phyloP scores from a whole-genome alignment of 805 yeast genomes.

The Cyberlindnera mycetangii region DNA sequence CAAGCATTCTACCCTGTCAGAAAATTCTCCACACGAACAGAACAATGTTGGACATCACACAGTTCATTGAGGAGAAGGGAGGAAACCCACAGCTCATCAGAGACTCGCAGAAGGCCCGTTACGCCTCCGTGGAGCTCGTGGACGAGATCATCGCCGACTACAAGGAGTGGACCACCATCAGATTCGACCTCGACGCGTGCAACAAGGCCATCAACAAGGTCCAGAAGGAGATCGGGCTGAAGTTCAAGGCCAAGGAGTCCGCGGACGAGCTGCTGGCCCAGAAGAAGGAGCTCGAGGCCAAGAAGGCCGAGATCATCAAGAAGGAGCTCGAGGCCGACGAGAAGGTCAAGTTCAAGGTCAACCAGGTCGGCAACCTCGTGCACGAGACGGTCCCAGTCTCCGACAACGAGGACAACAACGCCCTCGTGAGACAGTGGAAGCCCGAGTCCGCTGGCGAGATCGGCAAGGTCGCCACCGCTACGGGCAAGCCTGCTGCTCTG shows the following conservation, averaged over 20 bases:
- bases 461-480: constrained; percentile 69
- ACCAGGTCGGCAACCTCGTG: constrained; percentile 89
- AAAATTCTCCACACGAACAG: too few relatives aligned
- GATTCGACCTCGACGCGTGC: constrained; percentile 85
- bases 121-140: constrained; percentile 89
- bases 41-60: constrained; percentile 84
- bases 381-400: constrained; percentile 90
- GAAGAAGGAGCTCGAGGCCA: constrained; percentile 70
- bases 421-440: constrained; percentile 80
- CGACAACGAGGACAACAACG: constrained; percentile 87
- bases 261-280: constrained; percentile 78
- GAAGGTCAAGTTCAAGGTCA: constrained; percentile 73
- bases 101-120: constrained; percentile 90
- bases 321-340: constrained; percentile 79
- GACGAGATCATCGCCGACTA: constrained; percentile 92
- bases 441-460: constrained; percentile 66
- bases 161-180: constrained; percentile 86
- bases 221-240: constrained; percentile 90
- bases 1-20: background rate
- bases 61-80: constrained; percentile 94
- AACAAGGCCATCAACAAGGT: constrained; percentile 86
- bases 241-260: constrained; percentile 93
- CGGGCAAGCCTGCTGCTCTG: constrained; percentile 70
- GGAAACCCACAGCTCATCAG: constrained; percentile 90
- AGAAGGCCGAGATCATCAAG: constrained; percentile 64